Base-by-base conservation (phyloP, 257 asterid genomes). In the Capsicum rhomboideum region DNA sequence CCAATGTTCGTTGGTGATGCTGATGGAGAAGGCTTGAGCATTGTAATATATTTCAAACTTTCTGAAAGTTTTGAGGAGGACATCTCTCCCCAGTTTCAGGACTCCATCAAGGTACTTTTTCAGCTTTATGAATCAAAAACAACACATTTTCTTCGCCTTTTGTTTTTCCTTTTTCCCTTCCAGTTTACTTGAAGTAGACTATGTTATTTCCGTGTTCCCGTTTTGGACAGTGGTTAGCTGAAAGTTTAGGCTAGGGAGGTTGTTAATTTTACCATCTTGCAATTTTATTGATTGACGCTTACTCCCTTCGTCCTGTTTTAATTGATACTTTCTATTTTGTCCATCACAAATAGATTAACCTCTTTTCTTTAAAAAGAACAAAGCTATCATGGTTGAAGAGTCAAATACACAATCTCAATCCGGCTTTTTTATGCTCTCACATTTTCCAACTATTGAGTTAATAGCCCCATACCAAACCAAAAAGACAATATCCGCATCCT, bases 1-100 rank as follows among this genome's bases (percentile, higher is more conserved):
- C 92, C 91, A 31, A 91, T 93, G 97, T 92, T 93, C 87, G 91
- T 90, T 55, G 97, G 95, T 59, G 98, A 93, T 54, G 61, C 87
- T 55, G 97, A 94, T 18, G 98, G 98, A 50, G 94, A 94, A 83
- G 95, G 98, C 87, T 86, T 93, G 89, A 94, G 91, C 90, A 93
- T 94, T 37, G 97, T 94, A 9, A 54, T 94, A 52, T 93, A 93
- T 81, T 94, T 91, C 81, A 88, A 83, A 88, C 90, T 94, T 72
- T 90, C 93, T 1, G 96, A 94, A 83, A 91, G 63, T 83, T 94
- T 84, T 37, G 93, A 84, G 89, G 85, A 87, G 78, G 96, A 93
- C 28, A 53, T 87, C 53, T 91, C 97, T 49, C 89, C 92, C 7
- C 94, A 94, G 26, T 94, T 93, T 87, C 93, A 89, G 58, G 93